Base-by-base conservation (phyloP, 345 rosid species). In the Rhizophora apiculata region DNA sequence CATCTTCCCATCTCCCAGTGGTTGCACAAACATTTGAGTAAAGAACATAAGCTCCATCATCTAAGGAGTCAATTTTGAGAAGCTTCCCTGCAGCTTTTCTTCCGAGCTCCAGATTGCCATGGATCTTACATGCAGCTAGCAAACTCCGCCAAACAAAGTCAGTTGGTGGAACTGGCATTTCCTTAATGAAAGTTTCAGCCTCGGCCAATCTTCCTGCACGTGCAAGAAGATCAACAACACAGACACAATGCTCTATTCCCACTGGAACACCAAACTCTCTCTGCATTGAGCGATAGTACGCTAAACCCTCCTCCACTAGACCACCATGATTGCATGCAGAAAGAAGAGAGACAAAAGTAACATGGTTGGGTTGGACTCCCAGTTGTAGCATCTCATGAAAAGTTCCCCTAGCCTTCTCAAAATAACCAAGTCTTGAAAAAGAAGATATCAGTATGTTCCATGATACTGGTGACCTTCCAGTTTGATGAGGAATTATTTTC, bases 291-390 rank as follows among this genome's bases (percentile, higher is more conserved):
- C 75, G 69, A 63, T 85, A 93, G 72, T 88, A 85, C 18, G 72
- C 78, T 60, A 89, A 84, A 72, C 98, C 98, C 66, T 89, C 86
- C 30, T 93, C 87, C 65, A 88, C 96, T 59, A 93, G 72, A 29
- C 96, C 97, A 22, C 90, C 88, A 62, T 93, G 98, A 76, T 84
- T 91, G 76, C 97, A 93, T 2, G 98, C 96, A 55, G 93, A 85
- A 49, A 93, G 95, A 72, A 91, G 91, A 75, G 92, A 86, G 46
- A 93, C 87, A 76, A 91, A 93, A 53, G 96, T 93, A n/a, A 91
- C 91, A 68, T 85, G 91, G 69, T 90, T 89, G 1, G 97, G 97
- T 72, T 82, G 83, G 71, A 79, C 64, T 68, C 86, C 85, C 37
- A 82, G 70, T 48, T 80, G 75, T 46, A 86, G 66, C 98, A 93